phyloP scores from a whole-genome alignment of 352 stramenopile species.

The Phytophthora sp. region DNA sequence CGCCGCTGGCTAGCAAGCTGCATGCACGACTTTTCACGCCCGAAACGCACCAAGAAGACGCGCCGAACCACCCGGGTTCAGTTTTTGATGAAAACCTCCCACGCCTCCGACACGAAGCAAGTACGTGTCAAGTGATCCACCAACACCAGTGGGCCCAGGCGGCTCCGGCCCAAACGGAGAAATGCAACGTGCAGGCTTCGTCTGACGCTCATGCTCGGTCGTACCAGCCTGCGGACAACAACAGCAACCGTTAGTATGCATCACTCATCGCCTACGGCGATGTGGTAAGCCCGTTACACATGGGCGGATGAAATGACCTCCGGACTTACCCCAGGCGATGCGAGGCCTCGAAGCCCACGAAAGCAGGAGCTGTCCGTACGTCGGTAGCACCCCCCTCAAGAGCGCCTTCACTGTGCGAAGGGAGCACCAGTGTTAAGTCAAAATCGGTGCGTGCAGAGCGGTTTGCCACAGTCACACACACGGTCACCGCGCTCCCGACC shows the following conservation, averaged over 20 bases:
- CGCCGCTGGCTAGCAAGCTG: conserved; percentile 22
- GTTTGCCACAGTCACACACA: conserved; percentile 64
- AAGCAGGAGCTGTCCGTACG: conserved; percentile 5
- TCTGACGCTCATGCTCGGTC: conserved; percentile 58
- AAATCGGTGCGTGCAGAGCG: conserved; percentile 50
- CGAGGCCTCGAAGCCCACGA: conserved; percentile 66
- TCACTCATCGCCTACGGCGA: conserved; percentile 2
- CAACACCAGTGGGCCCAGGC: conserved; percentile 57
- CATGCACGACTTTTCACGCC: conserved; percentile 16
- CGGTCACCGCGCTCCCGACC: conserved; percentile 20
- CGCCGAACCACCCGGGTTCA: conserved; percentile 28
- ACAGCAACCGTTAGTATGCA: conserved; percentile 6
- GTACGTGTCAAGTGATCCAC: conserved; percentile 65
- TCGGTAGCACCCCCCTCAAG: not conserved
- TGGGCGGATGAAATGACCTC: not conserved
- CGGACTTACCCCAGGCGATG: conserved; percentile 68
- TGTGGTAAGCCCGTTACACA: conserved; percentile 10
- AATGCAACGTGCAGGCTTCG: conserved; percentile 70
- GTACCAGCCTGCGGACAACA: conserved; percentile 40
- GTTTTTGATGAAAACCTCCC: conserved; percentile 35
- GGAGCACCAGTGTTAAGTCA: conserved; percentile 71
- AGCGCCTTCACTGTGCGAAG: conserved; percentile 9
- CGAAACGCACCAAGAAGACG: conserved; percentile 36
- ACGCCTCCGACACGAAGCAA: conserved; percentile 61
- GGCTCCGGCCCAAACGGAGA: conserved; percentile 46